Evolutionary conservation across 73 alveolate species (phyloP), one percentile per base, ranked within the genome.

Genomic region (Effrenium voratum): DNA sequence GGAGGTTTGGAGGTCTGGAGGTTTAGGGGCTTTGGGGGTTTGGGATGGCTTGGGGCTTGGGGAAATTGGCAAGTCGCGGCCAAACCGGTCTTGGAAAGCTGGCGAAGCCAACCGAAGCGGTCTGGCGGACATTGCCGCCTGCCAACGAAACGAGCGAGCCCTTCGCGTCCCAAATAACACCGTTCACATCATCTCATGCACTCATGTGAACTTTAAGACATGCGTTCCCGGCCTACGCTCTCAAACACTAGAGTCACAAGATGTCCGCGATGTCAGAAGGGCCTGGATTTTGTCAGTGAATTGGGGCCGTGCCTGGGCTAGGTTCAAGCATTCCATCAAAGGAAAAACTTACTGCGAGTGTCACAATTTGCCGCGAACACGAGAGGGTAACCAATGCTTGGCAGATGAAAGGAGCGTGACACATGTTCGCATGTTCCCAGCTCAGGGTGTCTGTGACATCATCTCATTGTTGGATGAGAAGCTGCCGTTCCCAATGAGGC

Each of bases 391-490:
- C n/a, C n/a, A n/a, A n/a, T n/a, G n/a, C n/a, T n/a, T n/a, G n/a
- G n/a, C n/a, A n/a, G n/a, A 26, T 68, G 77, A 0, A 68, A 6
- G 46, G 28, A 32, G 77, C 28, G 73, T 59, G 36, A 66, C 77
- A 63, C 12, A 52, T 22, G 13, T 26, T 60, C 13, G 34, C 19
- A 10, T 52, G 66, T 52, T 52, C 28, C 93, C 52, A 26, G 44
- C 60, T 26, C 66, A 87, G 95, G 95, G 95, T 8, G 30, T n/a
- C 19, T 60, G 85, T 41, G 95, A 87, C 85, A 63, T 87, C 68
- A 87, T 87, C 70, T 87, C 95, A 15, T 30, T 87, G 84, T 41
- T 87, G 95, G 95, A 87, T 70, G 95, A 87, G 49, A 87, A 44
- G 44, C 44, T 87, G 68, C 38, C 95, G 36, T 87, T 63, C 68